Conservation (phyloP, 192 early-diverging fungal species). For the Podochytrium sp. region DNA sequence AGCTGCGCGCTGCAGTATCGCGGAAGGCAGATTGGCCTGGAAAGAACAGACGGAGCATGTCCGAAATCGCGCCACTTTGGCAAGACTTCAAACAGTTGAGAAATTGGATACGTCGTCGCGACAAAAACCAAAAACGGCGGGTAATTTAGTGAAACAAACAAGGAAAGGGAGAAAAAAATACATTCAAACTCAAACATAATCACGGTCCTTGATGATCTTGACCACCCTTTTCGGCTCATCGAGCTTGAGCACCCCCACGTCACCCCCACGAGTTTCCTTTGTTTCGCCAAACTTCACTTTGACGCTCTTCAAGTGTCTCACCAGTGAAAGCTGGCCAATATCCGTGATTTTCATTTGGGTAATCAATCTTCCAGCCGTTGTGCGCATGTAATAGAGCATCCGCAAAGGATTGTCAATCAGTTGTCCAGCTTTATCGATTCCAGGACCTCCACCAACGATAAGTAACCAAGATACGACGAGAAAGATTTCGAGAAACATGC, state of each 20-base stretch:
- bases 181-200: not conserved
- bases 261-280: not conserved
- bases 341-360: not conserved
- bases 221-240: conserved; percentile 20
- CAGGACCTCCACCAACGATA: not conserved
- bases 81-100: too few species aligned
- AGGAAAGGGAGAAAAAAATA: too few species aligned
- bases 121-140: too few species aligned
- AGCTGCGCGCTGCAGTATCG: too few species aligned
- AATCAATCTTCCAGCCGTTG: not conserved
- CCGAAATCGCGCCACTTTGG: too few species aligned
- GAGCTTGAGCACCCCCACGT: not conserved
- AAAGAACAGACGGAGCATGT: too few species aligned
- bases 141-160: too few species aligned
- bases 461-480: conserved; percentile 7
- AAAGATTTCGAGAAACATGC: conserved; percentile 1
- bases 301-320: not conserved
- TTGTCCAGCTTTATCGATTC: not conserved
- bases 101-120: too few species aligned
- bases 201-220: conserved; percentile 2
- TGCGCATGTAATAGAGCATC: conserved; percentile 13
- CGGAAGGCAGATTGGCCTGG: too few species aligned
- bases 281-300: conserved; percentile 11
- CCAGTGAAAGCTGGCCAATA: conserved; percentile 12
- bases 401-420: conserved; percentile 11